Conservation (phyloP, 306 rosid genomes). For the Trichosanthes cucumerina region DNA sequence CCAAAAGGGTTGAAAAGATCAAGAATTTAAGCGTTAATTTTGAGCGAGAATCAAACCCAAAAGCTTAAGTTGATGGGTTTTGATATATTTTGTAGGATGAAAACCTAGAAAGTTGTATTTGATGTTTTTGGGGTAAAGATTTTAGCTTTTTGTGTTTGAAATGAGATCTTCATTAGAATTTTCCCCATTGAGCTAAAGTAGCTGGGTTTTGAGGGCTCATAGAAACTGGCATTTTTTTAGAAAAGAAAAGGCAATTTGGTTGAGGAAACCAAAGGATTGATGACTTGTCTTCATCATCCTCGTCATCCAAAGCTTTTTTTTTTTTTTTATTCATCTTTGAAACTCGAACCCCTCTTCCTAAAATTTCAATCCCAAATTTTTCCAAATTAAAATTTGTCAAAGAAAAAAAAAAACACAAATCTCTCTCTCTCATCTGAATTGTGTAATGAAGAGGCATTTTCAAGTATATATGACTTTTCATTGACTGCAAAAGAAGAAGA, state of each 20-base stretch:
- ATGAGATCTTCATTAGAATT: neutral
- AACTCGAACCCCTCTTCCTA: neutral
- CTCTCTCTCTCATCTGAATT: neutral
- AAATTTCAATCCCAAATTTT: neutral
- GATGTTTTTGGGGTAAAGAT: neutral
- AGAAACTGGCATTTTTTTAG: slow-evolving; percentile 22
- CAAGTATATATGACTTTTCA: slow-evolving; percentile 47
- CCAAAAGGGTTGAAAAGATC: neutral
- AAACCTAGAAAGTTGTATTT: neutral
- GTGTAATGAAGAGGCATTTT: slow-evolving; percentile 14
- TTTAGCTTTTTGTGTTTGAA: neutral
- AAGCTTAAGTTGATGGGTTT: neutral
- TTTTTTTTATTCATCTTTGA: neutral
- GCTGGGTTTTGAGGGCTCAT: slow-evolving; percentile 15
- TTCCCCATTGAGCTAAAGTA: slow-evolving; percentile 15
- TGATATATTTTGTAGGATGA: neutral
- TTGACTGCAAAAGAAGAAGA: slow-evolving; percentile 64
- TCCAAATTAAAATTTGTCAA: neutral
- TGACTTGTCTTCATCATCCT: slow-evolving; percentile 52
- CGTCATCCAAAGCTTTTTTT: slow-evolving; percentile 19
- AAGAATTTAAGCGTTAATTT: neutral
- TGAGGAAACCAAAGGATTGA: slow-evolving; percentile 27
- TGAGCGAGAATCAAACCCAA: neutral
- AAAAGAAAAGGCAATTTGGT: slow-evolving; percentile 20
- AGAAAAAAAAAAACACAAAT: slow-evolving; percentile 14